Evolutionary conservation across 495 filamentous ascomycete genomes (phyloP).

Genomic region (Penicillium argentinense): DNA sequence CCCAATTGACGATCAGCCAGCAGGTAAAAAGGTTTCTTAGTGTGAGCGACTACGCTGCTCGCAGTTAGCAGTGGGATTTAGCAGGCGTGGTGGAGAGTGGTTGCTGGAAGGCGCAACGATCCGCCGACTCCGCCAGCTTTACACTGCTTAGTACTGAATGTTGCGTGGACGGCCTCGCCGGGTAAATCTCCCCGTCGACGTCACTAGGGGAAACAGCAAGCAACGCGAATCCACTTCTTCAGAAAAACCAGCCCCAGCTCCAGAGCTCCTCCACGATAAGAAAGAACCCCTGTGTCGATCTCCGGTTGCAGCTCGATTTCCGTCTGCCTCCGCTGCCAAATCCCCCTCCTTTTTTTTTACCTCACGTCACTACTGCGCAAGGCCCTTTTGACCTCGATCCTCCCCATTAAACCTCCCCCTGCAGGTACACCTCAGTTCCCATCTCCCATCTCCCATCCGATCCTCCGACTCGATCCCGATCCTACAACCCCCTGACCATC

Average conservation of each 20-base stretch:
- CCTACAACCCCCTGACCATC: constrained; percentile 2
- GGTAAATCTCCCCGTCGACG: constrained; percentile 35
- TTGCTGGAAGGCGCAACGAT: too few relatives aligned
- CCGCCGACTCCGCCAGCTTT: too few relatives aligned
- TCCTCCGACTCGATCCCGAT: background rate
- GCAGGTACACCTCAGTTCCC: constrained; percentile 16
- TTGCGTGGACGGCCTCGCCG: background rate
- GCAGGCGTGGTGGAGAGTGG: too few relatives aligned
- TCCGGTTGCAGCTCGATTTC: constrained; percentile 36
- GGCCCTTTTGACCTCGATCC: constrained; percentile 12
- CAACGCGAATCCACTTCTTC: background rate
- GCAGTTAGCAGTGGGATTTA: too few relatives aligned
- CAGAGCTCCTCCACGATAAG: too few relatives aligned
- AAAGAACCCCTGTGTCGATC: constrained; percentile 21
- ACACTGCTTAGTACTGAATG: background rate
- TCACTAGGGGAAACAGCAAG: constrained; percentile 24
- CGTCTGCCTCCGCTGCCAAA: constrained; percentile 31
- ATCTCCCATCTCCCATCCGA: constrained; percentile 9
- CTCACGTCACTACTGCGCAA: constrained; percentile 47
- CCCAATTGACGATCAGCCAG: too few relatives aligned
- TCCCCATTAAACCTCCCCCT: constrained; percentile 18
- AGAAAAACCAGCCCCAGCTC: too few relatives aligned
- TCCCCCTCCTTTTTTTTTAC: constrained; percentile 22
- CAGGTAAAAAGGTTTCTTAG: too few relatives aligned
- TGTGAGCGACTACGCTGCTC: too few relatives aligned